A percentile compares a stretch with the other conserved stretches of the same genome.
Evolutionary conservation across 441 rosid genomes (phyloP).

Genomic region (Pelargonium fulgidum): DNA sequence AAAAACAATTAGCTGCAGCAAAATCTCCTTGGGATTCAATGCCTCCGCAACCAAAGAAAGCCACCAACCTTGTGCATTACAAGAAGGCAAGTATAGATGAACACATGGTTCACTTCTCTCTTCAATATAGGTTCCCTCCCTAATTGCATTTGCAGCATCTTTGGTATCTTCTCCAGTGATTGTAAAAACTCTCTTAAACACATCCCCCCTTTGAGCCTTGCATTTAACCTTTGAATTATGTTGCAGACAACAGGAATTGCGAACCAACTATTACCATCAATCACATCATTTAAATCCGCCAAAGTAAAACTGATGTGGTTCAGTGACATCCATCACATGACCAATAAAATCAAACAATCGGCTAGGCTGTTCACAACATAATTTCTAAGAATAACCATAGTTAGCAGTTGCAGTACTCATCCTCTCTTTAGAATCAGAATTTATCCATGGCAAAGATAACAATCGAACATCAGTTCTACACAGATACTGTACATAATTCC

Average conservation of each 20-base stretch:
- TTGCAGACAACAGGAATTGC: conserved; percentile 18
- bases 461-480: conserved; percentile 5
- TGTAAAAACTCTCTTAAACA: conserved; percentile 20
- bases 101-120: conserved; percentile 26
- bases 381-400: conserved; percentile 12
- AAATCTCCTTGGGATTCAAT: conserved; percentile 18
- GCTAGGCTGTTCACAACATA: background rate
- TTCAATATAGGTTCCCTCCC: conserved; percentile 22
- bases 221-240: conserved; percentile 22
- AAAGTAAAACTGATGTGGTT: conserved; percentile 13
- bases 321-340: conserved; percentile 4
- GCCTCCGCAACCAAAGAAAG: conserved; percentile 23
- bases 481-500: background rate
- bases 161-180: conserved; percentile 23
- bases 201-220: conserved; percentile 14
- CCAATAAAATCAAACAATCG: background rate
- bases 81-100: too few relatives aligned
- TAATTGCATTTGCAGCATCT: conserved; percentile 27
- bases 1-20: conserved; percentile 25
- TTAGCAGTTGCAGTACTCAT: conserved; percentile 23
- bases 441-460: conserved; percentile 12
- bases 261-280: conserved; percentile 22
- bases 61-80: conserved; percentile 20
- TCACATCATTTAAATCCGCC: conserved; percentile 25
- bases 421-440: conserved; percentile 28